These are phyloP conservation scores for Pseudopithomyces chartarum DNA, from an alignment of 2,329 filamentous ascomycete genomes.

Conservation along the genomic window DNA sequence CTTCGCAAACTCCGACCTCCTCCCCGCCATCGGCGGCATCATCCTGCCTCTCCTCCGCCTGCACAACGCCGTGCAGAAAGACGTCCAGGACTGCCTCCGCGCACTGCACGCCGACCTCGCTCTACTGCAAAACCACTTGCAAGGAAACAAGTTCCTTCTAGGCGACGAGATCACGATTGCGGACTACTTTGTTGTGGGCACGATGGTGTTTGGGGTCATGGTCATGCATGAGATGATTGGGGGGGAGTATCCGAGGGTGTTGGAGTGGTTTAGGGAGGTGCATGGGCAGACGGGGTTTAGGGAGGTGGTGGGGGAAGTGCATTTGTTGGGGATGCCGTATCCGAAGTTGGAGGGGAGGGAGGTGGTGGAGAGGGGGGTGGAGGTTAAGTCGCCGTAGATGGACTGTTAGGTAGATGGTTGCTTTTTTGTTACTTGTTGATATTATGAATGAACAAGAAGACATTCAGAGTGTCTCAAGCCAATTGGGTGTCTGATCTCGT, in stretches of 20 bases:
- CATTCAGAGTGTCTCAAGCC: no score
- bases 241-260: neutral
- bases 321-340: no score
- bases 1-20: neutral
- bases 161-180: neutral
- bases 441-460: no score
- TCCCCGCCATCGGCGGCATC: neutral
- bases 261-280: neutral
- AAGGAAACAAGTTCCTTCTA: neutral
- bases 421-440: no score
- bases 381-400: no score
- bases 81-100: neutral
- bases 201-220: neutral
- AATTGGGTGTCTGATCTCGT: no score
- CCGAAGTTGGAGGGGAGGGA: no score
- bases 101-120: neutral
- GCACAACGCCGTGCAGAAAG: neutral
- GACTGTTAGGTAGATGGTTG: no score
- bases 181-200: neutral
- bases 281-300: no score
- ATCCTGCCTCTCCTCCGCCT: neutral
- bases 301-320: no score
- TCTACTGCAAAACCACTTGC: neutral
- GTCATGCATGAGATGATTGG: neutral
- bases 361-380: no score